phyloP scores from a whole-genome alignment of 2,329 filamentous ascomycete genomes.

The Emmonsia crescens region DNA sequence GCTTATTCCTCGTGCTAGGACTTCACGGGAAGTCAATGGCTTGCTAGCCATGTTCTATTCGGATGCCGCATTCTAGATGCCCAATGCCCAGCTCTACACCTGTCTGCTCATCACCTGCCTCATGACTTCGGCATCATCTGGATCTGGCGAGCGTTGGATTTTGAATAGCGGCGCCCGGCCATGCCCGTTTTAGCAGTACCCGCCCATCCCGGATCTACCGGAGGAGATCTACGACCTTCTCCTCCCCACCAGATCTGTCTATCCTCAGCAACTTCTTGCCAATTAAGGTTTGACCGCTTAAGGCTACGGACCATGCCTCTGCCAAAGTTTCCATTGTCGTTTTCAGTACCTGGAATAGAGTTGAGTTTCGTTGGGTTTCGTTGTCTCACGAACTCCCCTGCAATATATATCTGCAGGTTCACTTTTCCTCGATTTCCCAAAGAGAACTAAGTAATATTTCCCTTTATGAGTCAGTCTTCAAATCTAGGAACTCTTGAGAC shows the following conservation, averaged over 20 bases:
- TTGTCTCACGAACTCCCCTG: too few relatives aligned
- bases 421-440: not conserved
- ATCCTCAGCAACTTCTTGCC: not conserved
- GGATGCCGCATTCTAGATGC: not conserved
- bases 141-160: not conserved
- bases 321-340: not conserved
- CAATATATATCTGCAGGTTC: too few relatives aligned
- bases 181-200: not conserved
- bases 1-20: not conserved
- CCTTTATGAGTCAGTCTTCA: not conserved
- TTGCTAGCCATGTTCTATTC: not conserved
- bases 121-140: not conserved
- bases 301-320: slow-evolving; percentile 8
- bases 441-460: not conserved
- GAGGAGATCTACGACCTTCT: not conserved
- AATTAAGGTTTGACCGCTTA: slow-evolving; percentile 1
- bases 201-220: not conserved
- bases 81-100: not conserved
- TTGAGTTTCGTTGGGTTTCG: not conserved
- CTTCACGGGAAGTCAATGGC: not conserved
- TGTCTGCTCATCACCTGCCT: not conserved
- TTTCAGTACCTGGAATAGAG: not conserved
- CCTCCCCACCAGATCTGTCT: not conserved
- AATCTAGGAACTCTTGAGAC: not conserved
- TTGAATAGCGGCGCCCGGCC: slow-evolving; percentile 2